phyloP scores from a whole-genome alignment of 257 asterid genomes.

The Nicotiana tabacum region DNA sequence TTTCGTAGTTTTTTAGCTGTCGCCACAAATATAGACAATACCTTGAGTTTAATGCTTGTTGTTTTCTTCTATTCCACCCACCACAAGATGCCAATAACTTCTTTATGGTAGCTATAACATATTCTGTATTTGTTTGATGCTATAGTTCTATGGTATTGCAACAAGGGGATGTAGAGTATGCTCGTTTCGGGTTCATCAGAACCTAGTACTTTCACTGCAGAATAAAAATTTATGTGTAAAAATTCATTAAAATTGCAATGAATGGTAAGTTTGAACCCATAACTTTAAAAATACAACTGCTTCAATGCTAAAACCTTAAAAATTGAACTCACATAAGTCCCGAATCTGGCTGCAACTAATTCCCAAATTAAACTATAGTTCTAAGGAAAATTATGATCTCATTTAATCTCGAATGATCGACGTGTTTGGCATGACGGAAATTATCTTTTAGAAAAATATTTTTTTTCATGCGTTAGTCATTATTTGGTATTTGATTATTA shows the following conservation, averaged over 20 bases:
- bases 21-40: not conserved
- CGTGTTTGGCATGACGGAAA: not conserved
- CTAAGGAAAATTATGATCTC: not conserved
- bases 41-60: not conserved
- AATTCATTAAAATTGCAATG: too few species aligned
- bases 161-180: not conserved
- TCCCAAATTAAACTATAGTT: not conserved
- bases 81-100: not conserved
- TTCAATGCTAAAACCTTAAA: too few species aligned
- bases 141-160: not conserved
- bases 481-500: not conserved
- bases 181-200: too few species aligned
- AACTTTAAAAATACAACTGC: too few species aligned
- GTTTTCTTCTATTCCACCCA: not conserved
- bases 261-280: too few species aligned
- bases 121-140: not conserved
- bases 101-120: not conserved
- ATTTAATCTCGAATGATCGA: not conserved
- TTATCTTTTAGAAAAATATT: not conserved
- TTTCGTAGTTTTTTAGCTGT: not conserved
- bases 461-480: too few species aligned
- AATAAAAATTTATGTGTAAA: too few species aligned
- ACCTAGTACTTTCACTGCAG: too few species aligned
- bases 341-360: not conserved
- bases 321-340: too few species aligned